Conservation (phyloP, 225 moss, liverwort and hornwort genomes). For the Anthoceros angustus region DNA sequence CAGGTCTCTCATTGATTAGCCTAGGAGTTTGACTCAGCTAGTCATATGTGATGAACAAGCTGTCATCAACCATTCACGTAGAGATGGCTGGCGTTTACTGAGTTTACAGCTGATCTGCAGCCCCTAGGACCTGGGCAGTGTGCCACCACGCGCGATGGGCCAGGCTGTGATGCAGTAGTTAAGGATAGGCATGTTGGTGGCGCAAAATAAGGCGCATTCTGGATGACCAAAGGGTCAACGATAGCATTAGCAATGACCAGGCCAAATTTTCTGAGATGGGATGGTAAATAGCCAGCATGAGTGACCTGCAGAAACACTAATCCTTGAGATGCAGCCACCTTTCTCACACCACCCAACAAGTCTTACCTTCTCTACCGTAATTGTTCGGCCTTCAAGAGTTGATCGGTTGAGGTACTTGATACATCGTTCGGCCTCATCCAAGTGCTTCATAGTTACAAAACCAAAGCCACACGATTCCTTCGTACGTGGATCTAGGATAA, state of each 20-base stretch:
- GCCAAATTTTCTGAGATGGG: slow-evolving; percentile 41
- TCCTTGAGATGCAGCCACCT: neutral
- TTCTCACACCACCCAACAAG: slow-evolving; percentile 13
- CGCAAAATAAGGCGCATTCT: slow-evolving; percentile 88
- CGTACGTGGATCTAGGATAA: slow-evolving; percentile 87
- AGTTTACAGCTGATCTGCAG: slow-evolving; percentile 2
- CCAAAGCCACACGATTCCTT: slow-evolving; percentile 94
- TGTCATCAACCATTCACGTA: neutral
- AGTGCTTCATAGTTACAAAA: slow-evolving; percentile 97
- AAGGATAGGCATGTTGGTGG: slow-evolving; percentile 66
- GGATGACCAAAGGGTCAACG: slow-evolving; percentile 99
- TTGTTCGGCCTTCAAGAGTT: slow-evolving; percentile 94
- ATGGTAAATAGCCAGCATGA: neutral
- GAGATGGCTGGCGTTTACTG: neutral
- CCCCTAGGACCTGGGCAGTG: slow-evolving; percentile 9
- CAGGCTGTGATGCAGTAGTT: slow-evolving; percentile 74
- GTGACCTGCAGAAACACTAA: neutral
- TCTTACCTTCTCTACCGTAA: slow-evolving; percentile 95
- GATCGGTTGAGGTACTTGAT: slow-evolving; percentile 97
- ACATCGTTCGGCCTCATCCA: slow-evolving; percentile 96
- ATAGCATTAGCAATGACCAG: slow-evolving; percentile 78
- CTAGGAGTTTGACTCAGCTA: slow-evolving; percentile 27
- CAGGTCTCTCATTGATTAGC: slow-evolving; percentile 22
- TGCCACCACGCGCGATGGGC: slow-evolving; percentile 65
- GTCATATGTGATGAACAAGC: slow-evolving; percentile 4